These are phyloP conservation scores for Chalciporus sp. DNA, from an alignment of 1,284 basidiomycete genomes.

Conservation along the genomic window DNA sequence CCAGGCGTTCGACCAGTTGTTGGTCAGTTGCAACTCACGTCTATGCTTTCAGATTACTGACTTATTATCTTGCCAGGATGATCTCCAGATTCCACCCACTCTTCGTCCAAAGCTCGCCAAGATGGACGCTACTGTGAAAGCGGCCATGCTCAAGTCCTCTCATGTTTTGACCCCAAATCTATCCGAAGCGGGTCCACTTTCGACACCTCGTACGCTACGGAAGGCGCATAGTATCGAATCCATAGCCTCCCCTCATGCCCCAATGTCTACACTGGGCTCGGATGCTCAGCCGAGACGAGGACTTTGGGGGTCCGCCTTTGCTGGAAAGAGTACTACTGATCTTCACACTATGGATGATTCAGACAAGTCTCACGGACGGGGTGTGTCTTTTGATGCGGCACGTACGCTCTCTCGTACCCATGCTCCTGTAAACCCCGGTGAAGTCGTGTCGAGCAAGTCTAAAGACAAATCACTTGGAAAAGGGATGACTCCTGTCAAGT, in stretches of 20 bases:
- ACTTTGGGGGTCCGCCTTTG: conserved; percentile 41
- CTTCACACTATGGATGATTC: conserved; percentile 20
- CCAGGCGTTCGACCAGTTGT: conserved; percentile 71
- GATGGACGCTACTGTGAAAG: conserved; percentile 83
- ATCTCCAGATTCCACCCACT: conserved; percentile 79
- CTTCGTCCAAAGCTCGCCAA: conserved; percentile 75
- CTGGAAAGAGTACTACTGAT: conserved; percentile 45
- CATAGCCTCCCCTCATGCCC: conserved; percentile 54
- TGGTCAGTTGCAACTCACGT: conserved; percentile 46
- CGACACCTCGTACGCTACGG: conserved; percentile 49
- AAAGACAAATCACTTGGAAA: conserved; percentile 54
- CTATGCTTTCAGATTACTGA: not conserved
- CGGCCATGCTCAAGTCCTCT: conserved; percentile 88
- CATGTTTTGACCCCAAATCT: conserved; percentile 59
- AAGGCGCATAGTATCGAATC: conserved; percentile 72
- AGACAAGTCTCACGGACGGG: conserved; percentile 47
- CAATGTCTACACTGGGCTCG: conserved; percentile 35
- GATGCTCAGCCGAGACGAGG: conserved; percentile 46
- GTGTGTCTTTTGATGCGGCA: conserved; percentile 54
- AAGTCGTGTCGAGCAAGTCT: conserved; percentile 36
- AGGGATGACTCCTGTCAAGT: conserved; percentile 61
- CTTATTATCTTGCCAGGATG: conserved; percentile 53
- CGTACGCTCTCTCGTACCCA: conserved; percentile 52
- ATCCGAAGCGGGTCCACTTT: conserved; percentile 31
- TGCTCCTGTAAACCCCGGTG: conserved; percentile 44